Base-by-base conservation (phyloP, 2,329 filamentous ascomycete genomes). In the Hypoxylon sp. region DNA sequence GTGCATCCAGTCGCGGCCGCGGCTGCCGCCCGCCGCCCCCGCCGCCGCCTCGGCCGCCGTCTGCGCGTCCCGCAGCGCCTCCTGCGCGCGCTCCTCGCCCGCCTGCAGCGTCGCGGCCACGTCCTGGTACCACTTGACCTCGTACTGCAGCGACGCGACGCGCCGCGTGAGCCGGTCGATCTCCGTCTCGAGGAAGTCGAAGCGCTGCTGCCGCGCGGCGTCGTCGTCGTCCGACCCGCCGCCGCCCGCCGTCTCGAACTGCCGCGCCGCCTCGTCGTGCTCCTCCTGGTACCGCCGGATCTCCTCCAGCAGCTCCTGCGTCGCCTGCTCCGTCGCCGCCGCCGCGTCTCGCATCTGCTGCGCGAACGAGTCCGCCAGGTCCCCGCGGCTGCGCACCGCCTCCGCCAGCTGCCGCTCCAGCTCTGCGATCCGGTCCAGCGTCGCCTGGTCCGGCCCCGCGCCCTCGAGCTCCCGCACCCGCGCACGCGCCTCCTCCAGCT, bases 111-210 rank as follows among this genome's bases (percentile, higher is more conserved):
- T 7, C 26, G 1, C 11, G 5, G 41, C 15, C 18, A 43, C 6
- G 50, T 52, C 55, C 2, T 41, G 5, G 45, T 58, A 52, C 45
- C 50, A 60, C 11, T 11, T 2, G 3, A 7, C 11, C 31, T 63
- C 50, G n/a, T 13, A 2, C 6, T 4, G 4, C 11, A 63, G 27
- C 2, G 29, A n/a, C 3, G 23, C 2, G 42, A 60, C 49, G 37
- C 49, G 24, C n/a, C 26, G 43, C n/a, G 6, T 31, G 41, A 61
- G 50, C 18, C 51, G 31, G 11, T 59, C 46, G 38, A 64, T 48
- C 48, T 62, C 58, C n/a, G 26, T 45, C 26, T 55, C 10, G 10
- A 60, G 10, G 20, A 50, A 48, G 2, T 2, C 23, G 2, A 26
- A 18, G 17, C 55, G 33, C 8, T 42, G 31, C 33, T 7, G 23